These are phyloP conservation scores for Tuber microsphaerosporum DNA, from an alignment of 495 filamentous ascomycete genomes.

Conservation along the genomic window DNA sequence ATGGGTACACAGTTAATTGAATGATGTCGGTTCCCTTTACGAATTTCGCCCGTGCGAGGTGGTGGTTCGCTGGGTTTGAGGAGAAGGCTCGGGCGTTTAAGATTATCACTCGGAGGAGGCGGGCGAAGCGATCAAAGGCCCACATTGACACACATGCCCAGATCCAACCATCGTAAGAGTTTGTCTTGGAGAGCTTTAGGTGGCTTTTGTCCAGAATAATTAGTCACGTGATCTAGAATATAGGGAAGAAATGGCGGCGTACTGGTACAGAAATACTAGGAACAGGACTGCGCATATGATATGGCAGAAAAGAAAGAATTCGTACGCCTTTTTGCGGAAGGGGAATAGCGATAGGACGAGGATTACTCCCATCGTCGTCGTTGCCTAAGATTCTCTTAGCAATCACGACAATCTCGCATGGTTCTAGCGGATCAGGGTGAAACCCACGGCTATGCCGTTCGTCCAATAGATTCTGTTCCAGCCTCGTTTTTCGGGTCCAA, in stretches of 20 bases:
- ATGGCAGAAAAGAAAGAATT: conserved; percentile 52
- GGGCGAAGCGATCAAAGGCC: conserved; percentile 49
- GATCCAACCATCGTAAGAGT: conserved; percentile 50
- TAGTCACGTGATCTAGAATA: background rate
- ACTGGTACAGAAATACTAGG: conserved; percentile 53
- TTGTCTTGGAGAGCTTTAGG: conserved; percentile 47
- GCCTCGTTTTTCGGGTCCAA: conserved; percentile 29
- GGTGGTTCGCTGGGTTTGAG: conserved; percentile 36
- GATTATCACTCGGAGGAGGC: conserved; percentile 47
- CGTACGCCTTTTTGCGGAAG: conserved; percentile 49
- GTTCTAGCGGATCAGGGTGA: background rate
- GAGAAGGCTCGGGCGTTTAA: conserved; percentile 46
- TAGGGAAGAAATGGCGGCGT: conserved; percentile 26
- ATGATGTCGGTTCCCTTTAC: conserved; percentile 50
- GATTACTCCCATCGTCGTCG: conserved; percentile 48
- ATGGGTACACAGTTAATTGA: conserved; percentile 46
- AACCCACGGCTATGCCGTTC: conserved; percentile 40
- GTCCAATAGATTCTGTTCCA: conserved; percentile 38
- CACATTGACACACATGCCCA: conserved; percentile 51
- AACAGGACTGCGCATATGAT: conserved; percentile 50
- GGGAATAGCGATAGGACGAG: conserved; percentile 47
- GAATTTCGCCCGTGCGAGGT: conserved; percentile 43
- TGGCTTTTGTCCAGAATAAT: conserved; percentile 44
- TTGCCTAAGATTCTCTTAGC: conserved; percentile 43
- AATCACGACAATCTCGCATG: conserved; percentile 6